Conservation (phyloP, 2,329 filamentous ascomycete genomes). For the Paecilomyces fulvus region DNA sequence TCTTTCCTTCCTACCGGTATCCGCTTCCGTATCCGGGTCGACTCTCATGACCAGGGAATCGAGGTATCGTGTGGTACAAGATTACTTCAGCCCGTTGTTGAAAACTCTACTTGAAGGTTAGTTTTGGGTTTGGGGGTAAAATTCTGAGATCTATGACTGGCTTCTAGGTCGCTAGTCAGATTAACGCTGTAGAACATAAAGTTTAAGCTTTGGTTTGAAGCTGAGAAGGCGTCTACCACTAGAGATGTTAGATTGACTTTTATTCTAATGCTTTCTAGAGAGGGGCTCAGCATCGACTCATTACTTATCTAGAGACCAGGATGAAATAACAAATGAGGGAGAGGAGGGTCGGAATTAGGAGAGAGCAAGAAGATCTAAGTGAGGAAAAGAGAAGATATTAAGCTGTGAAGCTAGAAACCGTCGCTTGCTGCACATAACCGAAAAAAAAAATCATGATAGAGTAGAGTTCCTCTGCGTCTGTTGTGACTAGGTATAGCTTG, state of each 20-base stretch:
- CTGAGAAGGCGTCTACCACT: background rate
- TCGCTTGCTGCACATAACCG: background rate
- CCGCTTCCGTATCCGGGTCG: background rate
- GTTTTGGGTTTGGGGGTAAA: too few species aligned
- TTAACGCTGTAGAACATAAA: background rate
- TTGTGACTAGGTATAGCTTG: conserved; percentile 16
- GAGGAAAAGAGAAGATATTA: background rate
- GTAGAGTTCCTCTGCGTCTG: background rate
- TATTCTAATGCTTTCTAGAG: background rate
- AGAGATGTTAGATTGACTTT: background rate
- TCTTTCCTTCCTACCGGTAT: background rate
- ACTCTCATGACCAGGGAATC: background rate
- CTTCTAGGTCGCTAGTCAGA: background rate
- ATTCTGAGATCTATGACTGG: too few species aligned
- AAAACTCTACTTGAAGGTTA: too few species aligned
- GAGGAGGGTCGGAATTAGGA: background rate
- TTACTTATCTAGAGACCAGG: background rate
- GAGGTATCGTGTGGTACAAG: background rate
- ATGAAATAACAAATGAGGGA: background rate
- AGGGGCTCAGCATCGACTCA: background rate
- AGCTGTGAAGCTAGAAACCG: background rate
- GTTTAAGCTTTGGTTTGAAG: too few species aligned
- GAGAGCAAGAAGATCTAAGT: background rate
- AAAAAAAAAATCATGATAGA: background rate
- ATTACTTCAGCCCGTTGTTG: too few species aligned